Conservation (phyloP, 1,139 yeast species). For the Citeromyces siamensis region DNA sequence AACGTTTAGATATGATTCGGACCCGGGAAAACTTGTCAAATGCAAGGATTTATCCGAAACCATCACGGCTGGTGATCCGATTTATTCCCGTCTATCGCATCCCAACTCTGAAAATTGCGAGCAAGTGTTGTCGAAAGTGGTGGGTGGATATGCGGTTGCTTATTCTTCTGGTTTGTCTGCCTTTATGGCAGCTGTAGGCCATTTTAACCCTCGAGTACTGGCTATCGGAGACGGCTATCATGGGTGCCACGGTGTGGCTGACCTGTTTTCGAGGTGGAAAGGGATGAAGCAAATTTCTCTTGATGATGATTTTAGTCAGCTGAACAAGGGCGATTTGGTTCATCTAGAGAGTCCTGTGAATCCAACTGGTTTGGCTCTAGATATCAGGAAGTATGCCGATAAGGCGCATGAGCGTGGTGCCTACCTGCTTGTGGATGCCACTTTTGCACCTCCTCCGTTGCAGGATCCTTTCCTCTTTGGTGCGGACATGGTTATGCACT, state of each 20-base stretch:
- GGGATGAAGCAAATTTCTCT: slow-evolving; percentile 42
- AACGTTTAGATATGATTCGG: slow-evolving; percentile 52
- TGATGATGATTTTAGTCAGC: slow-evolving; percentile 33
- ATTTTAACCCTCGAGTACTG: slow-evolving; percentile 61
- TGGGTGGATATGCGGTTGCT: slow-evolving; percentile 46
- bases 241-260: slow-evolving; percentile 65
- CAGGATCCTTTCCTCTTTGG: slow-evolving; percentile 78
- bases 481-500: slow-evolving; percentile 72
- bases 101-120: slow-evolving; percentile 65
- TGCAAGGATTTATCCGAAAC: slow-evolving; percentile 21
- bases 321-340: slow-evolving; percentile 65
- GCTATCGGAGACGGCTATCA: slow-evolving; percentile 78
- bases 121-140: slow-evolving; percentile 42
- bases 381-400: slow-evolving; percentile 43
- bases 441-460: slow-evolving; percentile 83
- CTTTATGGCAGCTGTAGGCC: slow-evolving; percentile 61
- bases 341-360: slow-evolving; percentile 90
- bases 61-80: slow-evolving; percentile 19
- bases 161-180: slow-evolving; percentile 79
- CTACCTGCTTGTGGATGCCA: slow-evolving; percentile 73
- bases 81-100: slow-evolving; percentile 64
- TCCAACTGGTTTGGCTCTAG: slow-evolving; percentile 73
- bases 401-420: slow-evolving; percentile 26
- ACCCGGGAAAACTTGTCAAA: slow-evolving; percentile 40
- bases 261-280: slow-evolving; percentile 47